These are phyloP conservation scores for Penicillium carneum DNA, from an alignment of 2,329 filamentous ascomycete genomes.

Conservation along the genomic window DNA sequence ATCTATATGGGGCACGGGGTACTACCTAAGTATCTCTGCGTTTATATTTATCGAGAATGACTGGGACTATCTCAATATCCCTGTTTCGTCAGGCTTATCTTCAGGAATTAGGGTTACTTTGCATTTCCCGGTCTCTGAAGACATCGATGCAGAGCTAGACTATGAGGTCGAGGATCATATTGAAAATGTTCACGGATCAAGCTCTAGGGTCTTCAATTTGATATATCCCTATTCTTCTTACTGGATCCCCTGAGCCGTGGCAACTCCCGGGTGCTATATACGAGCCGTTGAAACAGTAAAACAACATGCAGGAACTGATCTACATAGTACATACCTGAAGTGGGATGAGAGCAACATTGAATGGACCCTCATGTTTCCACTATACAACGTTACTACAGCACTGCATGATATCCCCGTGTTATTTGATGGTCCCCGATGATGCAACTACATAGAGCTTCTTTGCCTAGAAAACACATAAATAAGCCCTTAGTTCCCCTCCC, in stretches of 20 bases:
- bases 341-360: background rate
- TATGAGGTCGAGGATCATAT: background rate
- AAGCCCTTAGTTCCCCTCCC: background rate
- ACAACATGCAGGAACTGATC: background rate
- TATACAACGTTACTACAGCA: slow-evolving; percentile 6
- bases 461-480: slow-evolving; percentile 3
- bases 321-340: background rate
- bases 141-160: background rate
- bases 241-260: background rate
- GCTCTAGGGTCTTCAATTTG: background rate
- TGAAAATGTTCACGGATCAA: background rate
- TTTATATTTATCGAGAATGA: background rate
- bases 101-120: background rate
- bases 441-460: slow-evolving; percentile 11
- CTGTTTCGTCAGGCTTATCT: background rate
- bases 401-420: background rate
- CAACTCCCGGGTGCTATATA: background rate
- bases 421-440: background rate
- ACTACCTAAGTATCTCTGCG: background rate
- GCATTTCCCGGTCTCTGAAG: background rate
- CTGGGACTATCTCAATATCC: background rate
- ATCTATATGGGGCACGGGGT: background rate
- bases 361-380: background rate
- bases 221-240: background rate
- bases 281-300: background rate